Conservation (phyloP, 805 yeast species). For the Metschnikowia lachancei region DNA sequence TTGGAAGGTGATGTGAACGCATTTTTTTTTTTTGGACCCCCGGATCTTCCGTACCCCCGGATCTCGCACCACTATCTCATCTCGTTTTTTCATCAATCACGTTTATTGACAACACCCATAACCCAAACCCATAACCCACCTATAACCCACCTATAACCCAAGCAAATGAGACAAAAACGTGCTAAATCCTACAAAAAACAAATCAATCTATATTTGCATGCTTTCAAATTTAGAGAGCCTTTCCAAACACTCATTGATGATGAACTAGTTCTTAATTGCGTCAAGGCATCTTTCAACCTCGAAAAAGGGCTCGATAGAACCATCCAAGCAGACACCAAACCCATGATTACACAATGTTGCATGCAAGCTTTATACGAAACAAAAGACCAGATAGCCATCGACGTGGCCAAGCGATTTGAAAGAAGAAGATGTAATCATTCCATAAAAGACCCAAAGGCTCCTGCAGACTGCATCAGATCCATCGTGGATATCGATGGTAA, state of each 20-base stretch:
- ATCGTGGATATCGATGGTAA: constrained; percentile 67
- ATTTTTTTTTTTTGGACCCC: constrained; percentile 9
- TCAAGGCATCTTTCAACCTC: constrained; percentile 70
- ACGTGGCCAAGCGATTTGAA: constrained; percentile 77
- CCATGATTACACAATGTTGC: constrained; percentile 93
- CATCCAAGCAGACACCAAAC: constrained; percentile 79
- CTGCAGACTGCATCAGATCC: constrained; percentile 72
- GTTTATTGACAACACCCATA: neutral
- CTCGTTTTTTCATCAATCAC: neutral
- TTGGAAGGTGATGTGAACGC: neutral
- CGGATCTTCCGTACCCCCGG: constrained; percentile 8
- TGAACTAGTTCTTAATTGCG: constrained; percentile 64
- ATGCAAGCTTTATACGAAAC: constrained; percentile 79
- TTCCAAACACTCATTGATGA: constrained; percentile 88
- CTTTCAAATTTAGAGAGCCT: constrained; percentile 92
- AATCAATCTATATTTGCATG: constrained; percentile 76
- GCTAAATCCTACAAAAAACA: constrained; percentile 93
- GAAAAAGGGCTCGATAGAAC: constrained; percentile 77
- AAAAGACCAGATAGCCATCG: constrained; percentile 72
- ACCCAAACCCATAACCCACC: constrained; percentile 1
- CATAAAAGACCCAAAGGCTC: constrained; percentile 57
- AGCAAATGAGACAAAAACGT: constrained; percentile 96
- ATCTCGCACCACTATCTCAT: constrained; percentile 10
- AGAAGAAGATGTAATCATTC: constrained; percentile 91
- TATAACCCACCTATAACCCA: no score